Base-by-base conservation (phyloP, 169 alveolate species). In the Plasmodium chabaudi region DNA sequence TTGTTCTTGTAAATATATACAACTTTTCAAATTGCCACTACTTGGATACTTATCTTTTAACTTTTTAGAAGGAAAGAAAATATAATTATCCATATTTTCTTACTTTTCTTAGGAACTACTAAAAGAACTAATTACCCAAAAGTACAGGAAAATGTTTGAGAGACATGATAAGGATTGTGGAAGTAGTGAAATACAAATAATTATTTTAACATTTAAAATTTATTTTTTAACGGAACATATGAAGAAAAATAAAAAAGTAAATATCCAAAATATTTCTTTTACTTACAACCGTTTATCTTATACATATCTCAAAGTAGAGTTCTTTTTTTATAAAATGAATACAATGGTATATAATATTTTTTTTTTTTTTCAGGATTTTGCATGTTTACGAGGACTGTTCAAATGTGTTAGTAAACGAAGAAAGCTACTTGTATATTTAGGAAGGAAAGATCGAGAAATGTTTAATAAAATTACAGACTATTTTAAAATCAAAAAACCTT, bases 111-210 rank as follows among this genome's bases (percentile, higher is more conserved):
- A 82, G 90, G 84, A 82, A 53, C 72, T 82, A 7, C 49, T 82
- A 46, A 82, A 82, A 42, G 90, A 82, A 17, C 75, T 82, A 42
- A 82, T 82, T 19, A 82, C 90, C 9, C 90, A 82, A 56, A 82
- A 82, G 7, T 82, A 82, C 46, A 42, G 90, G 27, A 82, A 56
- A 61, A 34, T 82, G 42, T 82, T 82, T 42, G 86, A 82, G 39
- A 42, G 90, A 23, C 90, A 82, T 46, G 79, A 59, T 7, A 82
- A 53, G n/a, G 90, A 82, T 27, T 82, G 90, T 60, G 90, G 90
- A 13, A 82, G 90, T 68, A 82, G 90, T 25, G 90, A 82, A 65
- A 82, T 82, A 55, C 90, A 82, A 69, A 82, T 82, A 7, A 82
- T 82, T 44, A 82, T 82, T 68, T 61, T 82, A 56, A 82, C 90